Evolutionary conservation across 805 yeast species (phyloP).

Genomic region (Candida caryicola): DNA sequence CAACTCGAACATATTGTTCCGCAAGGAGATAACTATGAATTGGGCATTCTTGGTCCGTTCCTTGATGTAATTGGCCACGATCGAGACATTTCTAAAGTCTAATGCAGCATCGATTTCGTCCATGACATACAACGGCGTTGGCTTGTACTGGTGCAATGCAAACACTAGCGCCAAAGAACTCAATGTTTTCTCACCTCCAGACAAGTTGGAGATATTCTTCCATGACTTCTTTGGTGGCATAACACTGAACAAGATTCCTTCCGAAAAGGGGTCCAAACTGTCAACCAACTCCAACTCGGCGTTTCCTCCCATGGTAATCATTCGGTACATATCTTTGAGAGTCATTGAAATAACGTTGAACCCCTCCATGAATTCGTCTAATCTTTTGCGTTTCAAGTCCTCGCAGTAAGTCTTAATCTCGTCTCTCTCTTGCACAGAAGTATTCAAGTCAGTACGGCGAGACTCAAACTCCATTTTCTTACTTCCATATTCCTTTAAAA

Average conservation of each 20-base stretch:
- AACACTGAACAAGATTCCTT: constrained; percentile 93
- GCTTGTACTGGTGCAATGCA: constrained; percentile 93
- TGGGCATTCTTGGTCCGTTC: constrained; percentile 96
- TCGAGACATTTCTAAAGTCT: constrained; percentile 94
- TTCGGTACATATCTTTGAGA: constrained; percentile 93
- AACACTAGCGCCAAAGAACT: constrained; percentile 93
- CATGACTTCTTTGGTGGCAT: constrained; percentile 99
- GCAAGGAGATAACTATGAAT: constrained; percentile 87
- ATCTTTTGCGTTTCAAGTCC: constrained; percentile 65
- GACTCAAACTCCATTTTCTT: constrained; percentile 62
- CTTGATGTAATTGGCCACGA: constrained; percentile 95
- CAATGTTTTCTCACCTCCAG: constrained; percentile 97
- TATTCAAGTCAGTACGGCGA: constrained; percentile 64
- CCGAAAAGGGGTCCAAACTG: constrained; percentile 95
- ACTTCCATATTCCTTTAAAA: constrained; percentile 70
- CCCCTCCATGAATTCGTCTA: constrained; percentile 91
- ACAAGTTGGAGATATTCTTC: constrained; percentile 90
- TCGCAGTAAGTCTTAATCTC: constrained; percentile 58
- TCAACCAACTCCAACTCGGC: constrained; percentile 96
- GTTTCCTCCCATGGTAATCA: constrained; percentile 99
- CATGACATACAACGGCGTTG: constrained; percentile 97
- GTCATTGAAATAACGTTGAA: constrained; percentile 83
- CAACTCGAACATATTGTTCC: constrained; percentile 97
- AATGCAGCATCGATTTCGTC: constrained; percentile 99
- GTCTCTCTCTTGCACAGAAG: constrained; percentile 67